Evolutionary conservation across 805 yeast species (phyloP).

Genomic region (Ogataea thermomethanolica): DNA sequence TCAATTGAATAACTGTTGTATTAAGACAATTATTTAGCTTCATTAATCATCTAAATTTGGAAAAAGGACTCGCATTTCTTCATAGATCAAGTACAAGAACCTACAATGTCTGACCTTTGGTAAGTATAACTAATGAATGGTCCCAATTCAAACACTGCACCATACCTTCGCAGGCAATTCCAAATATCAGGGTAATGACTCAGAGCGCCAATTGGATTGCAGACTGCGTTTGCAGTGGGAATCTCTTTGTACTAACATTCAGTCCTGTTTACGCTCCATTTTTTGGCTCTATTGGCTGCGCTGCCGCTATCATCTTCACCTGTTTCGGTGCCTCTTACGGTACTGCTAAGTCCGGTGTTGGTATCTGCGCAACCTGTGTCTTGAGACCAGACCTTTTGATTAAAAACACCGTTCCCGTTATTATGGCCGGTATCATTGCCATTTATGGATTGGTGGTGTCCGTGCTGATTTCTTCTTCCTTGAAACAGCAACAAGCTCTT

Average conservation of each 20-base stretch:
- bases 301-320: conserved; percentile 98
- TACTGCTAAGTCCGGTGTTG: conserved; percentile 98
- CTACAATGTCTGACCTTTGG: conserved; percentile 22
- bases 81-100: conserved; percentile 3
- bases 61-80: conserved; percentile 1
- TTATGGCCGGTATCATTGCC: conserved; percentile 99
- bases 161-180: background rate
- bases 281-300: conserved; percentile 99
- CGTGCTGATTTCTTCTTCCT: conserved; percentile 85
- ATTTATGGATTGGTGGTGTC: conserved; percentile 96
- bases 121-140: conserved; percentile 9
- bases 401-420: conserved; percentile 91
- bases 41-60: background rate
- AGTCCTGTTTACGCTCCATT: conserved; percentile 89
- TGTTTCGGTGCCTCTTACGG: conserved; percentile 99
- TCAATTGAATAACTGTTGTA: conserved; percentile 9
- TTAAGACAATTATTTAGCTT: conserved; percentile 2
- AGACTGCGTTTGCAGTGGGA: background rate
- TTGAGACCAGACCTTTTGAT: conserved; percentile 95
- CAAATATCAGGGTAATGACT: background rate
- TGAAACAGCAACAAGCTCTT: conserved; percentile 86
- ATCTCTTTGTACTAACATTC: conserved; percentile 6
- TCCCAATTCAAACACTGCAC: no score
- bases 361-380: conserved; percentile 97
- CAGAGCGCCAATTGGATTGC: background rate